phyloP scores from a whole-genome alignment of 495 filamentous ascomycete species.

The Poronia punctata region DNA sequence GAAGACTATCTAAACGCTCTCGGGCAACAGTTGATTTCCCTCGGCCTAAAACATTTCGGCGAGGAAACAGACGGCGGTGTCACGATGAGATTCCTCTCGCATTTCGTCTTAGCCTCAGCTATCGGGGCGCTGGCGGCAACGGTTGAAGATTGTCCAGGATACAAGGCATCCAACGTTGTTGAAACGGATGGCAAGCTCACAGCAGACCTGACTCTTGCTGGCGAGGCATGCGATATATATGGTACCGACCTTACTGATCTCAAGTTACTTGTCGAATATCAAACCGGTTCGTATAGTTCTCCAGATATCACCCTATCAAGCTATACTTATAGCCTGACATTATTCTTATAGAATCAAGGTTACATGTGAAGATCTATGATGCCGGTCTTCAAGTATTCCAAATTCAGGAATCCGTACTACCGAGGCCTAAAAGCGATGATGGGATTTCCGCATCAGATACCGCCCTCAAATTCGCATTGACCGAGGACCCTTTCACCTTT shows the following conservation, averaged over 20 bases:
- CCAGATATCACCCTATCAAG: too few relatives aligned
- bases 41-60: too few relatives aligned
- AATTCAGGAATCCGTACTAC: constrained; percentile 60
- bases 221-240: constrained; percentile 61
- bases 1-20: too few relatives aligned
- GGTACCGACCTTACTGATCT: constrained; percentile 59
- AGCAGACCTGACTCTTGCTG: constrained; percentile 61
- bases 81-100: constrained; percentile 9
- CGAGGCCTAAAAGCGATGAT: constrained; percentile 17
- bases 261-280: constrained; percentile 63
- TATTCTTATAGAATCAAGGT: constrained; percentile 58
- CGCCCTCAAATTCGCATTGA: constrained; percentile 56
- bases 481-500: constrained; percentile 70
- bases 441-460: constrained; percentile 16
- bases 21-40: too few relatives aligned
- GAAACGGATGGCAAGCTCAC: constrained; percentile 42
- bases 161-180: constrained; percentile 58
- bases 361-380: constrained; percentile 78
- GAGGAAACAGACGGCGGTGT: not conserved
- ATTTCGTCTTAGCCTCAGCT: constrained; percentile 7
- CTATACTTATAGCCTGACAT: too few relatives aligned
- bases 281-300: constrained; percentile 61
- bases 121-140: constrained; percentile 4
- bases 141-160: constrained; percentile 55
- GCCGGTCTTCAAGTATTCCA: constrained; percentile 64